A percentile compares a stretch with the other conserved stretches of the same genome.
Conservation (phyloP, 1,284 basidiomycete genomes). For the Earliella scabrosa region DNA sequence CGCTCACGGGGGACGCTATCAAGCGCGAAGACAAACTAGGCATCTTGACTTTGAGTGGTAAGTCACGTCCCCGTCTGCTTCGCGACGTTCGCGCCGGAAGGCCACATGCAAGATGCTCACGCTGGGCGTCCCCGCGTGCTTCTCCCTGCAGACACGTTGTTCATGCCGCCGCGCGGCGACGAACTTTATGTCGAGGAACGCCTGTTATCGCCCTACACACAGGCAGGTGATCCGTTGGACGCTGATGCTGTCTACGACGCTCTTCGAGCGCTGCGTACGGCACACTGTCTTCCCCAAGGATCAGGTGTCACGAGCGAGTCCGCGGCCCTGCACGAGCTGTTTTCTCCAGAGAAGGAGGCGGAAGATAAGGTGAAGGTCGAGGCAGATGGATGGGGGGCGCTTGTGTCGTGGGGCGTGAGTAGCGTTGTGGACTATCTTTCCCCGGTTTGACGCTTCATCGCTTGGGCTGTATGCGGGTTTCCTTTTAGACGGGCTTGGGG, state of each 20-base stretch:
- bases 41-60: constrained; percentile 46
- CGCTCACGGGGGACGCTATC: constrained; percentile 40
- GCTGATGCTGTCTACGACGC: constrained; percentile 47
- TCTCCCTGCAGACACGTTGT: constrained; percentile 18
- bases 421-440: constrained; percentile 29
- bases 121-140: neutral
- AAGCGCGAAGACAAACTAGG: constrained; percentile 53
- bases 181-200: constrained; percentile 33
- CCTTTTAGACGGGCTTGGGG: neutral
- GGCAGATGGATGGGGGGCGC: constrained; percentile 25
- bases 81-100: constrained; percentile 3
- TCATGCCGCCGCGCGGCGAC: constrained; percentile 27
- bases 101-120: constrained; percentile 3
- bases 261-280: constrained; percentile 36
- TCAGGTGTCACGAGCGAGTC: constrained; percentile 21
- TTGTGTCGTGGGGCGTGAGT: constrained; percentile 31
- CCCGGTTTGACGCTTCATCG: constrained; percentile 18
- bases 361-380: constrained; percentile 28
- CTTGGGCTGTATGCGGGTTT: neutral
- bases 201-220: constrained; percentile 44
- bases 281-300: constrained; percentile 26
- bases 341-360: constrained; percentile 27
- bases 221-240: constrained; percentile 44
- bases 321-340: constrained; percentile 26
- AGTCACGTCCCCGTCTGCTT: constrained; percentile 3